Base-by-base conservation (phyloP, 2,329 filamentous ascomycete species). In the Nemania sp. region DNA sequence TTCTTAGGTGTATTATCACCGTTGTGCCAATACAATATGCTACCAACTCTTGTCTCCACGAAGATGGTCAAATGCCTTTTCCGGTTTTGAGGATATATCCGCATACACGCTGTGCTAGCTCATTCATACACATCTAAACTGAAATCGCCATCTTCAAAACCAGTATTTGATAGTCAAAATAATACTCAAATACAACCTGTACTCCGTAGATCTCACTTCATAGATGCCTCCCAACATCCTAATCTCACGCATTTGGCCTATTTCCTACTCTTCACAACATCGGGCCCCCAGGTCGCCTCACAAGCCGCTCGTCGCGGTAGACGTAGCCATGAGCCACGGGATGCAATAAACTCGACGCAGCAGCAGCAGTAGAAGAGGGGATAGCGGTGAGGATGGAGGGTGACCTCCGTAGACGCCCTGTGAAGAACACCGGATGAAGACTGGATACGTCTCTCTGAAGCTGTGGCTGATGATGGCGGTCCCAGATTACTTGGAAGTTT, bases 341-440 rank as follows among this genome's bases (percentile, higher is more conserved):
- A 68, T 78, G 88, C 62, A 66, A 49, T 62, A 64, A 11, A n/a
- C 49, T 62, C 24, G 68, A 27, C 38, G 47, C 26, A 7, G 58
- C 54, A 41, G 38, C 24, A 22, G 62, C 54, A 41, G 38, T n/a
- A 22, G 62, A 26, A 73, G 75, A 66, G 71, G 66, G 47, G 66
- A 73, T 70, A 43, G 72, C 65, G 29, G 57, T 41, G 38, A 75
- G 66, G 10, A 72, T 76, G 24, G 84, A 81, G 5, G 88, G 86
- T 2, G 86, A 83, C 73, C 85, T 87, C 66, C 86, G 86, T 58
- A 93, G 80, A 59, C 84, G 84, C 32, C 87, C 82, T 0, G 91
- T 92, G 80, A 94, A 93, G 80, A 94, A 94, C 1, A 93, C 92
- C 0, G 92, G 92, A 72, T 94, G 92, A 27, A 87, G 82, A 45